Percentiles rank a stretch among this genome's conserved stretches.
Conservation (phyloP, 352 stramenopile species). For the Phytophthora tentaculata region DNA sequence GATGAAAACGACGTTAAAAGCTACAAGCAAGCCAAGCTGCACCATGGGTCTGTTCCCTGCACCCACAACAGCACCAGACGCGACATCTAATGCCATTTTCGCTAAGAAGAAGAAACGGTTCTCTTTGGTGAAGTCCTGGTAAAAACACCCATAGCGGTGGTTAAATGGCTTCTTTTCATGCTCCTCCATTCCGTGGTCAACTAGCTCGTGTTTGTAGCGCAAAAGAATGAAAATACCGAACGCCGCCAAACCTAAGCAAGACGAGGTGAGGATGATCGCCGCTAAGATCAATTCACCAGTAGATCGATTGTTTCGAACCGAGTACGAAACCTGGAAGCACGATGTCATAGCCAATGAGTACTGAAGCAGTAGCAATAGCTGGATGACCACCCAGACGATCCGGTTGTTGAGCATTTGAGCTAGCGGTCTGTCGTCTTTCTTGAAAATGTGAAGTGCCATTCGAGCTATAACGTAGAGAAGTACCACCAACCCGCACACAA, state of each 20-base stretch:
- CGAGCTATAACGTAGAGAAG: constrained; percentile 44
- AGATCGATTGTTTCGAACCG: constrained; percentile 14
- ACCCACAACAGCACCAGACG: constrained; percentile 46
- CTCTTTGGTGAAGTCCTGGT: constrained; percentile 53
- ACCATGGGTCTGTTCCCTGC: constrained; percentile 39
- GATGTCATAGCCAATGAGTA: constrained; percentile 56
- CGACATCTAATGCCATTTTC: constrained; percentile 52
- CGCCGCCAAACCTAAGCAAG: constrained; percentile 40
- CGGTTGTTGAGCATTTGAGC: constrained; percentile 44
- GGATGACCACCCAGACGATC: constrained; percentile 46
- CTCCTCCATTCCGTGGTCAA: constrained; percentile 40
- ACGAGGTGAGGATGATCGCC: constrained; percentile 32
- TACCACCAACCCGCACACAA: constrained; percentile 32
- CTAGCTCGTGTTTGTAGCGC: constrained; percentile 44
- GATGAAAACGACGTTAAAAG: constrained; percentile 49
- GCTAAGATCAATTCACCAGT: constrained; percentile 39
- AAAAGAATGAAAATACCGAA: constrained; percentile 54
- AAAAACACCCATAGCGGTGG: constrained; percentile 53
- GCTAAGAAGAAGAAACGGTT: constrained; percentile 63
- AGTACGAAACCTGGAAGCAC: constrained; percentile 55
- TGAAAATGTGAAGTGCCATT: constrained; percentile 26
- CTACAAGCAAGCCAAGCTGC: constrained; percentile 51
- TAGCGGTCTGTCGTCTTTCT: constrained; percentile 20
- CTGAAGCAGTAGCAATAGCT: constrained; percentile 51
- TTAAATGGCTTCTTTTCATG: constrained; percentile 55